Base-by-base conservation (phyloP, 495 filamentous ascomycete genomes). In the Aspergillus homomorphus region DNA sequence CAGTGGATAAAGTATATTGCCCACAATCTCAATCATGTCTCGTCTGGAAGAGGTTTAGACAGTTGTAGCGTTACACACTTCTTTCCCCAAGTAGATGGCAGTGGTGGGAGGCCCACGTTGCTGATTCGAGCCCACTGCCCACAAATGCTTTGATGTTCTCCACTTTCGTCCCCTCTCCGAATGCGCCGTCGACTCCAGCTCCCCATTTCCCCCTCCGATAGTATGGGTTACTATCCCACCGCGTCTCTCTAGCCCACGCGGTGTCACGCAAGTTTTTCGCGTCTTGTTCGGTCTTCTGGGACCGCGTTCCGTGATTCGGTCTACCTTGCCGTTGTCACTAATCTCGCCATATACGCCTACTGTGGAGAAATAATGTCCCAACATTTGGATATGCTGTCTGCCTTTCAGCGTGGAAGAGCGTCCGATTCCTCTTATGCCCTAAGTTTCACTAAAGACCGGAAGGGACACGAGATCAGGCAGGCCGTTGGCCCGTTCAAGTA, bases 41-140 rank as follows among this genome's bases (percentile, higher is more conserved):
- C 19, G 48, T 38, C 42, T n/a, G 20, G 20, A 42, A 52, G 30
- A 42, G 42, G 43, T 45, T 41, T 45, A 60, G 46, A 15, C 46
- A 22, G 46, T 5, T 15, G 46, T 19, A 21, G 18, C 4, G 19
- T 14, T 48, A 19, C 18, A 48, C 19, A 14, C 5, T 48, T 9
- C 9, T 26, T 10, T 28, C n/a, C n/a, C n/a, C n/a, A n/a, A n/a
- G n/a, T n/a, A n/a, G n/a, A n/a, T n/a, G n/a, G n/a, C n/a, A n/a
- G n/a, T 51, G 48, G 48, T 26, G 48, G 48, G 48, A 51, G 48
- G 24, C 23, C 7, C 14, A 30, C 23, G 48, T 5, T 51, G 48
- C 48, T 51, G 48, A 51, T 51, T 51, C 48, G 48, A 18, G 9
- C 23, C 23, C 46, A 50, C 16, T 8, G 21, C 12, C 7, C 22